These are phyloP conservation scores for Salix caprea DNA, from an alignment of 345 rosid genomes.

Conservation along the genomic window DNA sequence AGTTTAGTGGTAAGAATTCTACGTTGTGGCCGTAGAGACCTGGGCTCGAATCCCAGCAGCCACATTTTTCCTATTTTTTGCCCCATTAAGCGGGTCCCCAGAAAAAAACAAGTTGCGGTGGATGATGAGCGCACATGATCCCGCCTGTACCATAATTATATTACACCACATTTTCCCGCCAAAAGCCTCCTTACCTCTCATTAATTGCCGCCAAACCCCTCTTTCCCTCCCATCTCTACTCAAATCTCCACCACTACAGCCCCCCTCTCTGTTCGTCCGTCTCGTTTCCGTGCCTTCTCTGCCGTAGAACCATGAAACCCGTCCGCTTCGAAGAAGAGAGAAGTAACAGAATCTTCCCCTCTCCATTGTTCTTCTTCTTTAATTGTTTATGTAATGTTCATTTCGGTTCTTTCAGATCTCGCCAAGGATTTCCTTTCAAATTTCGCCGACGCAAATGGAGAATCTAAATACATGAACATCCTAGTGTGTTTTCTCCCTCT, in stretches of 20 bases:
- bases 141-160: neutral
- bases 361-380: neutral
- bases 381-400: neutral
- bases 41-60: conserved; percentile 95
- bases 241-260: conserved; percentile 9
- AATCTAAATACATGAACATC: conserved; percentile 71
- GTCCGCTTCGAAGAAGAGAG: conserved; percentile 54
- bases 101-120: neutral
- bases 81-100: neutral
- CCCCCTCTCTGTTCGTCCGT: neutral
- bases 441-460: conserved; percentile 63
- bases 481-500: conserved; percentile 48
- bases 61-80: conserved; percentile 22
- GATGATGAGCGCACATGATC: neutral
- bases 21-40: conserved; percentile 92
- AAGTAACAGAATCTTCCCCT: conserved; percentile 30
- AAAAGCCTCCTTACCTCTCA: neutral
- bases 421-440: conserved; percentile 79
- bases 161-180: conserved; percentile 42
- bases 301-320: conserved; percentile 49
- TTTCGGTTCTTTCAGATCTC: conserved; percentile 28
- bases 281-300: neutral
- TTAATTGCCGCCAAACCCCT: conserved; percentile 12
- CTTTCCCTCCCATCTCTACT: neutral
- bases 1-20: conserved; percentile 83